Base-by-base conservation (phyloP, 2,329 filamentous ascomycete genomes). In the Westerdykella aurantiaca region DNA sequence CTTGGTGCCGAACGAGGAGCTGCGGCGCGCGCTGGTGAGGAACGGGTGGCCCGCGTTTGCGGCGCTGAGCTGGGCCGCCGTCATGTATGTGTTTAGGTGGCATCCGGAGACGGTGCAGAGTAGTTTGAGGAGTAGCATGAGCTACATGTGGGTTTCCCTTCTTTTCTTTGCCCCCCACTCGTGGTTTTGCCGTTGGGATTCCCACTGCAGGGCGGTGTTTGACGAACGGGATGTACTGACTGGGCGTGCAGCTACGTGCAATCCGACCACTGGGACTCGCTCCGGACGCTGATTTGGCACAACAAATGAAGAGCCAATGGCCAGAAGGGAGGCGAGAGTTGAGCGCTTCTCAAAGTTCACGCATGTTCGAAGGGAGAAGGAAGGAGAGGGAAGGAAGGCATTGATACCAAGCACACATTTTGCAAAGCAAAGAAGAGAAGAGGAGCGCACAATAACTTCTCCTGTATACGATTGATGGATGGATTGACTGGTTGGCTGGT, bases 41-140 rank as follows among this genome's bases (percentile, higher is more conserved):
- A 84, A 91, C 62, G 87, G 87, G 43, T 98, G 93, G 91, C 88
- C 91, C 1, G 84, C 85, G 2, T 98, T 98, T 71, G 91, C 93
- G 34, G 86, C 85, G 56, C 60, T 91, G 52, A 94, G 85, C 61
- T 98, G 93, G 93, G 93, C 85, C 4, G 75, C 82, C 61, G 89
- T 98, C 51, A 98, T 98, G 93, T 88, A 91, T 72, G 70, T 98
- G 48, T 98, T 96, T 74, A 80, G 86, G 58, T 87, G 86, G 79
- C 83, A 97, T 72, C 89, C 93, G 5, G 88, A 94, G 58, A 88
- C 86, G 44, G 78, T 98, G 63, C 93, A 96, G 76, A 81, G 83
- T 47, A 96, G 90, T 68, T 71, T 98, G 75, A 80, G 88, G 67
- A 90, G 83, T 70, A 96, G 89, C 73, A 98, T 98, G 93, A 87